phyloP scores from a whole-genome alignment of 2,329 filamentous ascomycete species.

The Penicillium sp. region DNA sequence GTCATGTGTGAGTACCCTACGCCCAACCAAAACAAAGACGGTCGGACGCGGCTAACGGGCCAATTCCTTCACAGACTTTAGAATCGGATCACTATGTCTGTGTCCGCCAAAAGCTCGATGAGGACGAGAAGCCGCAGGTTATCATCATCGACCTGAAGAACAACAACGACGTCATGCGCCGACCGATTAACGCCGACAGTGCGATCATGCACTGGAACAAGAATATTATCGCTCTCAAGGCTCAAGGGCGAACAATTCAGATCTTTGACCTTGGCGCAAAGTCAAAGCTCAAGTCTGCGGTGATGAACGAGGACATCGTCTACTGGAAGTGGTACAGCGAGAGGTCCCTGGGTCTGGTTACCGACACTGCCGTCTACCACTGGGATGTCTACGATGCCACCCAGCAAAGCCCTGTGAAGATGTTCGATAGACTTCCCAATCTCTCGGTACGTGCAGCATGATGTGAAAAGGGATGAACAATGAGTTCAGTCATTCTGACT shows the following conservation, averaged over 20 bases:
- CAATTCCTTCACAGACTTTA: slow-evolving; percentile 65
- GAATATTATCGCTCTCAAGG: slow-evolving; percentile 95
- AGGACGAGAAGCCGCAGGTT: slow-evolving; percentile 82
- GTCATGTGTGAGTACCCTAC: slow-evolving; percentile 65
- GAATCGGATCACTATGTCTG: slow-evolving; percentile 97
- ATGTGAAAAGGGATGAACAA: not conserved
- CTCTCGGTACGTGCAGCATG: slow-evolving; percentile 64
- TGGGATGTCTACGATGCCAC: slow-evolving; percentile 92
- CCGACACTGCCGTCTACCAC: slow-evolving; percentile 87
- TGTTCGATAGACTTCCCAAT: slow-evolving; percentile 92
- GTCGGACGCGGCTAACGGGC: slow-evolving; percentile 19
- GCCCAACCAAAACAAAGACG: slow-evolving; percentile 7
- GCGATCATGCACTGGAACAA: slow-evolving; percentile 99
- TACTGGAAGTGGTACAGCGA: slow-evolving; percentile 99
- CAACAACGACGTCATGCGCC: slow-evolving; percentile 88
- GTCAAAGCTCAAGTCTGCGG: slow-evolving; percentile 92
- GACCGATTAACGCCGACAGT: slow-evolving; percentile 98
- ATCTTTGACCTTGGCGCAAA: slow-evolving; percentile 95
- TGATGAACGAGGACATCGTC: slow-evolving; percentile 94
- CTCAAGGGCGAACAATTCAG: slow-evolving; percentile 89
- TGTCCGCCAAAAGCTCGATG: slow-evolving; percentile 88
- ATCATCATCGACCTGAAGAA: slow-evolving; percentile 98
- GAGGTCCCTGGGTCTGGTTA: slow-evolving; percentile 81
- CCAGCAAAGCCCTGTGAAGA: slow-evolving; percentile 76
- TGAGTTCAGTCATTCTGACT: slow-evolving; percentile 5